Base-by-base conservation (phyloP, 345 rosid species). In the Gossypium rotundifolium region DNA sequence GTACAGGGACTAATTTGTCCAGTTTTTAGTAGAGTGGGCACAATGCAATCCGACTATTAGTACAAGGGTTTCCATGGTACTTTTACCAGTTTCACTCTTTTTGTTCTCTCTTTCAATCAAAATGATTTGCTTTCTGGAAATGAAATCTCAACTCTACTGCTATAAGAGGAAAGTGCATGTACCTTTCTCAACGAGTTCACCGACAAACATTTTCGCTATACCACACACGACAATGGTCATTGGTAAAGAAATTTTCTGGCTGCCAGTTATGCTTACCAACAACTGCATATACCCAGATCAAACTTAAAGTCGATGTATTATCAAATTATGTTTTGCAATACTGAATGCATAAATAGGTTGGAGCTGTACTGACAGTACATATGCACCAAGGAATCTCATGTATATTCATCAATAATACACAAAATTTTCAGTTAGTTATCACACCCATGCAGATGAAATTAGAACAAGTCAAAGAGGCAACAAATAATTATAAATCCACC, bases 181-280 rank as follows among this genome's bases (percentile, higher is more conserved):
- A 91, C 99, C 98, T 84, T 91, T 91, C 84, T 96, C 99, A 38
- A 96, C 85, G 64, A 93, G 93, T 75, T 96, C 98, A n/a, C 98
- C 98, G n/a, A 93, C 99, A 82, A 93, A 96, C 99, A 96, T 89
- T 84, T 96, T 96, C 9, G 97, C 95, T 44, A 96, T 93, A 66
- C 98, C 98, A 72, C 96, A 93, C 61, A 87, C 91, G 6, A 85
- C 97, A 52, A 91, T 96, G 3, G 90, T 89, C 88, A 96, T 87
- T 16, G 97, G 99, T 73, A 88, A 79, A 11, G 86, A 72, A 61
- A 90, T 82, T 83, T 93, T 96, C 84, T 96, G 99, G 83, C 82
- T 80, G 78, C 97, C 96, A 4, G 93, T 91, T 57, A 91, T 83
- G 82, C 92, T 87, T 74, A 80, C 86, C 27, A 96, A 76, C 80